These are phyloP conservation scores for Debaryomycetaceae sp. DNA, from an alignment of 1,139 yeast genomes.

Conservation along the genomic window DNA sequence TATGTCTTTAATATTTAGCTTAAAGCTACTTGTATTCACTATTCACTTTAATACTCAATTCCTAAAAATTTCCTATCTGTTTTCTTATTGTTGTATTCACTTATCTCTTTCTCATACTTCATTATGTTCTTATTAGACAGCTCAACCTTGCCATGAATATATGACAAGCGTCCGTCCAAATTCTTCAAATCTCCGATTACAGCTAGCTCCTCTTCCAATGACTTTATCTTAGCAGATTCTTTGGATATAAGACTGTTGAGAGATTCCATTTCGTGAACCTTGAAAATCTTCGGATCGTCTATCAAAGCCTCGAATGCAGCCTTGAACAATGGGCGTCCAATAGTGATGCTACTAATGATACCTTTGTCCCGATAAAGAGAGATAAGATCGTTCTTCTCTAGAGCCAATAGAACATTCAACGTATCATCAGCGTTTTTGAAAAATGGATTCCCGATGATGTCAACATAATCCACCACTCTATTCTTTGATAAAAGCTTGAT, in stretches of 20 bases:
- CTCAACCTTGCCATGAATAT: conserved; percentile 63
- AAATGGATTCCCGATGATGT: conserved; percentile 56
- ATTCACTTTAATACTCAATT: conserved; percentile 1
- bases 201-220: conserved; percentile 69
- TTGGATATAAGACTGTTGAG: conserved; percentile 50
- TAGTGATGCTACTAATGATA: conserved; percentile 57
- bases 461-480: conserved; percentile 46
- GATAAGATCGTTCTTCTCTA: conserved; percentile 79
- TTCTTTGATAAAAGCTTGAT: conserved; percentile 58
- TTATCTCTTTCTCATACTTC: conserved; percentile 31
- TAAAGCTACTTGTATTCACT: too few relatives aligned
- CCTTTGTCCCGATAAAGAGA: conserved; percentile 72
- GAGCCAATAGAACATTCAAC: conserved; percentile 51
- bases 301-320: conserved; percentile 75
- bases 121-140: conserved; percentile 49
- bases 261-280: conserved; percentile 63
- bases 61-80: conserved; percentile 8
- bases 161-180: conserved; percentile 60
- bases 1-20: too few relatives aligned
- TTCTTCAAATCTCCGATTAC: conserved; percentile 49
- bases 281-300: conserved; percentile 52
- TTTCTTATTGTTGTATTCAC: conserved; percentile 12
- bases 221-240: conserved; percentile 63
- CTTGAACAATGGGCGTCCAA: conserved; percentile 81
- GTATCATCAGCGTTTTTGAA: conserved; percentile 60